A percentile compares a stretch with the other conserved stretches of the same genome.
phyloP scores from a whole-genome alignment of 805 yeast species.

The Wickerhamiella siamensis region DNA sequence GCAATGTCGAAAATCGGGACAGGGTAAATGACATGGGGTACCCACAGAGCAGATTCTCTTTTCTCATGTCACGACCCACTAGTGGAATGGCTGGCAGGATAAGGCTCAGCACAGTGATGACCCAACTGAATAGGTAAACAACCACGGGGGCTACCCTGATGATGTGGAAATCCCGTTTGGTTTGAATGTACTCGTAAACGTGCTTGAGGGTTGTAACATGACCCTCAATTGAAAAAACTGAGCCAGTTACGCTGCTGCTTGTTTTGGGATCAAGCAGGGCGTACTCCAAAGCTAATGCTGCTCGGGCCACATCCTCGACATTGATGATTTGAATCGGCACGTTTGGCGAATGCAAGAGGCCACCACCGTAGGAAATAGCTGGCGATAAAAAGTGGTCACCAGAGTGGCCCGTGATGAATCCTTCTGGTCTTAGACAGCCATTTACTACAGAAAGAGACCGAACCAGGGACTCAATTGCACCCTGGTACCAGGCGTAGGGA shows the following conservation, averaged over 20 bases:
- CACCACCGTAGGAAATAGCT: conserved; percentile 12
- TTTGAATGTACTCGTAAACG: conserved; percentile 13
- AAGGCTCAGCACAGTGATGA: conserved; percentile 6
- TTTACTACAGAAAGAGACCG: background rate
- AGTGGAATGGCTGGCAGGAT: conserved; percentile 9
- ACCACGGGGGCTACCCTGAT: conserved; percentile 15
- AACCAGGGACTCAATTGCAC: conserved; percentile 14
- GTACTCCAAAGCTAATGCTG: conserved; percentile 29
- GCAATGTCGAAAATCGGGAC: conserved; percentile 18
- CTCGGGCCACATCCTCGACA: conserved; percentile 27
- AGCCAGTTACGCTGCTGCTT: conserved; percentile 5
- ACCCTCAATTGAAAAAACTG: conserved; percentile 14
- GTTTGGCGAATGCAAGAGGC: conserved; percentile 15
- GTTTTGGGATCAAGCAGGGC: conserved; percentile 17
- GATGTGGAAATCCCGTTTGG: conserved; percentile 7
- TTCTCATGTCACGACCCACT: conserved; percentile 1
- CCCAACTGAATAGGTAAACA: conserved; percentile 12
- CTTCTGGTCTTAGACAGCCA: conserved; percentile 18
- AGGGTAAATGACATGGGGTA: conserved; percentile 14
- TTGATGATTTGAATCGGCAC: conserved; percentile 21
- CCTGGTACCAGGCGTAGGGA: conserved; percentile 20
- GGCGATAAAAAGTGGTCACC: conserved; percentile 20
- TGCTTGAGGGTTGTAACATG: conserved; percentile 15
- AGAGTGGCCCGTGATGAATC: conserved; percentile 19
- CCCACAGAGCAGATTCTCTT: conserved; percentile 12